Base-by-base conservation (phyloP, 257 asterid species). In the Lithospermum erythrorhizon region DNA sequence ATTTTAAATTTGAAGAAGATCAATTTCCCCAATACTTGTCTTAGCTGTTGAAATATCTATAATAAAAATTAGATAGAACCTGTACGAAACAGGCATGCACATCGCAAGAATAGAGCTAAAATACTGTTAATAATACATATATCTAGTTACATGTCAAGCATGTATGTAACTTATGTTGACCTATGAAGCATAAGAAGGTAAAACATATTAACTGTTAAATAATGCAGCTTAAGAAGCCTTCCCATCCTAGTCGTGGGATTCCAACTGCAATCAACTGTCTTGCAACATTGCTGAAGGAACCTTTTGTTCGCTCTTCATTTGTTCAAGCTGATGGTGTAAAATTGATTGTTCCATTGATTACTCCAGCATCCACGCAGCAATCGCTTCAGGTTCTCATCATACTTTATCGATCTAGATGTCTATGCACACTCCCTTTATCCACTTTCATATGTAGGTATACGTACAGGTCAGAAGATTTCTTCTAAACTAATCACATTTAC, bases 351-450 rank as follows among this genome's bases (percentile, higher is more conserved):
- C 95, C 95, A 65, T 75, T 87, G 53, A 87, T 90, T 75, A 68
- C 85, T 78, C 95, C 97, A 63, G 95, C 90, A 62, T 87, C 97
- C 64, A 87, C 86, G 66, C 97, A 90, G 70, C 97, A 90, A 77
- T 90, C 97, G 59, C 87, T 80, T 62, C 97, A 90, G 95, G 95
- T 90, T 20, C 19, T 25, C 54, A 30, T 13, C 3, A 16, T 60
- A 32, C 11, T 14, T 45, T 53, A 45, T 18, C 6, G 6, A 1
- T 64, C 5, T 59, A 9, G 18, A 15, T 51, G 24, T 32, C 23
- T 30, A 13, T 20, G 10, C 21, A 57, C 21, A n/a, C 29, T 27
- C n/a, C n/a, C n/a, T 13, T 7, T 8, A 16, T 30, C 5, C 14
- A 24, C 15, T 35, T 58, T 52, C 32, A 11, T 52, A 27, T 24